phyloP scores from a whole-genome alignment of 305 asterid species.

The Fraxinus baroniana region DNA sequence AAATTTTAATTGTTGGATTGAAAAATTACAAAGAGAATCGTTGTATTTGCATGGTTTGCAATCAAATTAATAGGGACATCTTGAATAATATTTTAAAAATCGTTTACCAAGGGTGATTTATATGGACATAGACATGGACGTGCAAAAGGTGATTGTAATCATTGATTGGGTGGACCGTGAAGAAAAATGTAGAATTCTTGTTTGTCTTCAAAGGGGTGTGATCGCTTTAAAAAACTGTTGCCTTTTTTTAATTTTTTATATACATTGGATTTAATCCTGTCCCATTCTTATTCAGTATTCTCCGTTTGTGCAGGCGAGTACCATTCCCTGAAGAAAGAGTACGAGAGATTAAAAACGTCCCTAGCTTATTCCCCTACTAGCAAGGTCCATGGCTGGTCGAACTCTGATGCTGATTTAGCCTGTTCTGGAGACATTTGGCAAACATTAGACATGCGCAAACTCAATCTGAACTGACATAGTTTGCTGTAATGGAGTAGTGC shows the following conservation, averaged over 20 bases:
- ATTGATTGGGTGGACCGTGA: too few relatives aligned
- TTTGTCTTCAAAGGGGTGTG: too few relatives aligned
- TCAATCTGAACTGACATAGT: constrained; percentile 40
- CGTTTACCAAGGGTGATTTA: not conserved
- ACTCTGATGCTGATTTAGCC: constrained; percentile 26
- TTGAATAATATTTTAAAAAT: not conserved
- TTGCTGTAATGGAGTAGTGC: not conserved
- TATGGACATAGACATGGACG: not conserved
- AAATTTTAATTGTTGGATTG: not conserved
- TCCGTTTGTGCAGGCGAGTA: constrained; percentile 48
- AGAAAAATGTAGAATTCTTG: too few relatives aligned
- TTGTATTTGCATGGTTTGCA: not conserved
- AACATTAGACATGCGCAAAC: constrained; percentile 48
- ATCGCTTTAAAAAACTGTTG: too few relatives aligned
- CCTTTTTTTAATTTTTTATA: too few relatives aligned
- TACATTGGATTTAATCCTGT: not conserved
- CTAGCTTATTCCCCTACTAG: constrained; percentile 22
- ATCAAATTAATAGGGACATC: not conserved
- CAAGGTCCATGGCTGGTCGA: constrained; percentile 36
- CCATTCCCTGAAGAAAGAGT: constrained; percentile 49
- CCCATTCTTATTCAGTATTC: not conserved
- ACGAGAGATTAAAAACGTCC: constrained; percentile 44
- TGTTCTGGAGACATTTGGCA: constrained; percentile 44
- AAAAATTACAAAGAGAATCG: not conserved
- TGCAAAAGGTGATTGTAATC: not conserved